phyloP scores from a whole-genome alignment of 1,284 basidiomycete species.

The Heterobasidion occidentale region DNA sequence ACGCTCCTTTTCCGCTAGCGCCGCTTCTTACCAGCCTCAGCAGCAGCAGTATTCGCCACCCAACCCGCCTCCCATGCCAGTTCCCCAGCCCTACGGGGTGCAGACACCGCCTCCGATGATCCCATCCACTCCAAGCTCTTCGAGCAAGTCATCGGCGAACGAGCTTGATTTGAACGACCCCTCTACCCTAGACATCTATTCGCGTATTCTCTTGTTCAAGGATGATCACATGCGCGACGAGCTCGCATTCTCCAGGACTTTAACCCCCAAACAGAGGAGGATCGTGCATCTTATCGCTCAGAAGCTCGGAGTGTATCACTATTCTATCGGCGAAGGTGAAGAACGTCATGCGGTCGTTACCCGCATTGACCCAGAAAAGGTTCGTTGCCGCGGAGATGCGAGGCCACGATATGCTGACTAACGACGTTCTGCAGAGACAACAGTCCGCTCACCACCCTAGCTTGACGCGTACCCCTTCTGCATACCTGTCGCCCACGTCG shows the following conservation, averaged over 20 bases:
- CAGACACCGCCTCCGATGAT: constrained; percentile 42
- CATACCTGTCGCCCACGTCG: constrained; percentile 53
- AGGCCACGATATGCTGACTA: neutral
- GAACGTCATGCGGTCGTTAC: constrained; percentile 92
- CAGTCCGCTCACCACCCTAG: constrained; percentile 36
- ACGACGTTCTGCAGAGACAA: constrained; percentile 20
- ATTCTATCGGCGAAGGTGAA: constrained; percentile 89
- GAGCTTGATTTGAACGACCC: constrained; percentile 96
- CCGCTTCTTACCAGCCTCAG: constrained; percentile 28
- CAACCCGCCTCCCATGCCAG: constrained; percentile 48
- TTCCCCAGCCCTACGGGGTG: constrained; percentile 43
- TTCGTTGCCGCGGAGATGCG: constrained; percentile 18
- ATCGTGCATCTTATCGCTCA: constrained; percentile 96
- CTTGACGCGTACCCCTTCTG: constrained; percentile 67
- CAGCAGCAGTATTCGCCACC: constrained; percentile 57
- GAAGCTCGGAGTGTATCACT: constrained; percentile 92
- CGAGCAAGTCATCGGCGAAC: constrained; percentile 34
- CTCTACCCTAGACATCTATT: constrained; percentile 94
- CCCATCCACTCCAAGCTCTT: constrained; percentile 46
- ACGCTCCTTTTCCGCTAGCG: constrained; percentile 60
- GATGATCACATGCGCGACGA: constrained; percentile 98
- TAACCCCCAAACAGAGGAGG: constrained; percentile 80
- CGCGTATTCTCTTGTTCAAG: constrained; percentile 94
- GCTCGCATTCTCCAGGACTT: constrained; percentile 85
- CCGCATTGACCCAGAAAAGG: constrained; percentile 72